Evolutionary conservation across 495 filamentous ascomycete genomes (phyloP).

Genomic region (Aspergillus affinis): DNA sequence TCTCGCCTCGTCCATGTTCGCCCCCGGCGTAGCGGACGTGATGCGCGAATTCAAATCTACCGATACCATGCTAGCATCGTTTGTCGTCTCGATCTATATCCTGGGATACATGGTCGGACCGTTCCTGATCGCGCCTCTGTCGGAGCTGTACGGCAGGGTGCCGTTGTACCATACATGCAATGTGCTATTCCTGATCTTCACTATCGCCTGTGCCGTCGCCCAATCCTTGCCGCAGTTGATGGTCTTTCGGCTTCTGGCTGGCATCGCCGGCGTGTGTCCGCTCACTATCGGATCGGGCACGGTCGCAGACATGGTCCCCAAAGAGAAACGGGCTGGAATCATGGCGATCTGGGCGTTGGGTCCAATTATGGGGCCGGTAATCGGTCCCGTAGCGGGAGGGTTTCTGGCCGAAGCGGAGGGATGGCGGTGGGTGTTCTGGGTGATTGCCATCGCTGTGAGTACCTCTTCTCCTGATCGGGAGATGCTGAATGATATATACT

Average conservation of each 20-base stretch:
- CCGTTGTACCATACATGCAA: slow-evolving; percentile 44
- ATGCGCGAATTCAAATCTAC: slow-evolving; percentile 52
- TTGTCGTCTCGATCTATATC: slow-evolving; percentile 45
- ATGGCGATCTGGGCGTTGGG: slow-evolving; percentile 51
- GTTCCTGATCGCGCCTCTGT: slow-evolving; percentile 42
- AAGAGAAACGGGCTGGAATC: slow-evolving; percentile 41
- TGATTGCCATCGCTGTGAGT: slow-evolving; percentile 48
- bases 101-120: slow-evolving; percentile 39
- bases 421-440: slow-evolving; percentile 62
- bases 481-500: neutral
- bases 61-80: slow-evolving; percentile 30
- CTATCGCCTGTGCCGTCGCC: slow-evolving; percentile 44
- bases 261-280: slow-evolving; percentile 42
- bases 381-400: slow-evolving; percentile 46
- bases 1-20: slow-evolving; percentile 65
- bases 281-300: slow-evolving; percentile 47
- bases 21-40: slow-evolving; percentile 56
- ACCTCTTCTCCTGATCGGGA: neutral
- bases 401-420: slow-evolving; percentile 46
- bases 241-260: slow-evolving; percentile 47
- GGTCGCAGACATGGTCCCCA: slow-evolving; percentile 44
- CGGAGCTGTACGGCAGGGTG: slow-evolving; percentile 45
- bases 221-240: slow-evolving; percentile 43
- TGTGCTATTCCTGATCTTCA: slow-evolving; percentile 44
- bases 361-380: slow-evolving; percentile 35